Conservation (phyloP, 768 basidiomycete species). For the Tremella mesenterica region DNA sequence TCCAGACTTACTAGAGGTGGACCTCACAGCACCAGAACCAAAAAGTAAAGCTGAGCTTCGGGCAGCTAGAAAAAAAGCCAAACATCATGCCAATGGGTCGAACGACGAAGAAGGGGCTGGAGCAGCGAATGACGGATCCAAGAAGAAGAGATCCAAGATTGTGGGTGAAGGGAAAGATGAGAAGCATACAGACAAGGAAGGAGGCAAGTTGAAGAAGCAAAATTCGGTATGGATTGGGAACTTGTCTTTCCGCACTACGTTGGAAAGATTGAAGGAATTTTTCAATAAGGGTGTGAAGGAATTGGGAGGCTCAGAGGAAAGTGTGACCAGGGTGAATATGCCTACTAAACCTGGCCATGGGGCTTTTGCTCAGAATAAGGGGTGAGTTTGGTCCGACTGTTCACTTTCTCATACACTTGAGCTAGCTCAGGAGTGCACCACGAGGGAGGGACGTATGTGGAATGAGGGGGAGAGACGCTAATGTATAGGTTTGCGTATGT, state of each 20-base stretch:
- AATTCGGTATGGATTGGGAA: slow-evolving; percentile 96
- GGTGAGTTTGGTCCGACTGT: slow-evolving; percentile 12
- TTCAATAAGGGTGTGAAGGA: slow-evolving; percentile 24
- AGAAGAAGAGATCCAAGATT: neutral
- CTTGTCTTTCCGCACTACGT: slow-evolving; percentile 77
- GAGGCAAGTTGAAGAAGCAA: slow-evolving; percentile 51
- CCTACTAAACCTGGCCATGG: slow-evolving; percentile 57
- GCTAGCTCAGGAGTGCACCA: neutral
- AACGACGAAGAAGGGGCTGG: slow-evolving; percentile 8
- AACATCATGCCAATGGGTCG: slow-evolving; percentile 41
- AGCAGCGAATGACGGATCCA: slow-evolving; percentile 1
- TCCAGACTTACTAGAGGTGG: slow-evolving; percentile 41
- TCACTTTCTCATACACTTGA: neutral
- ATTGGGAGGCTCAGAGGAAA: slow-evolving; percentile 16
- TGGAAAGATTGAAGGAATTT: slow-evolving; percentile 54
- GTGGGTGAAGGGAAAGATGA: neutral
- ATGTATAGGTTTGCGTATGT: slow-evolving; percentile 87
- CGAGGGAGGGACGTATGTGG: too few species aligned
- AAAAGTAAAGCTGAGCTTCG: slow-evolving; percentile 40
- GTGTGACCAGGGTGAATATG: slow-evolving; percentile 53
- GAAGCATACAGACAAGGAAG: slow-evolving; percentile 42
- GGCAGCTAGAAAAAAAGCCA: slow-evolving; percentile 34
- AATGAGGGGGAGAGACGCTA: neutral
- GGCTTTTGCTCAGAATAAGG: slow-evolving; percentile 29
- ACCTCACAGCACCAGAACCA: slow-evolving; percentile 35